phyloP scores from a whole-genome alignment of 2,329 filamentous ascomycete species.

The Fusarium sp. region DNA sequence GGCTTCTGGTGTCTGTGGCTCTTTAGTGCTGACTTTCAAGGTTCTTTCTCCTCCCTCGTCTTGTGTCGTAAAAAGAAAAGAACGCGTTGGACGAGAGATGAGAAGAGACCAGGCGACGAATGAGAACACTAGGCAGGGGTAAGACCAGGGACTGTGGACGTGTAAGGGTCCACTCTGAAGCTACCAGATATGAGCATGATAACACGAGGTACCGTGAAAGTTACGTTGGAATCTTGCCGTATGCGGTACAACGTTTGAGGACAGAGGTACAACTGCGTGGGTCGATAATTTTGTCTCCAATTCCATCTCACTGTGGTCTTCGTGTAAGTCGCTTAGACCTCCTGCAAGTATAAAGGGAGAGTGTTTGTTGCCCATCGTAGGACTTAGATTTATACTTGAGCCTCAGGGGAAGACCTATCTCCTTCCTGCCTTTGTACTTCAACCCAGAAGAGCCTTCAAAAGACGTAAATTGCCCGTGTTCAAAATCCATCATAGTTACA shows the following conservation, averaged over 20 bases:
- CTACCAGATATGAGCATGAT: constrained; percentile 41
- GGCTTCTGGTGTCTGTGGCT: constrained; percentile 39
- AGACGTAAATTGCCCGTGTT: no score
- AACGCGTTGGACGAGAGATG: constrained; percentile 46
- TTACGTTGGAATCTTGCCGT: constrained; percentile 24
- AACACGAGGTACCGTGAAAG: constrained; percentile 35
- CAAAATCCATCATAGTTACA: no score
- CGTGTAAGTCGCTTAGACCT: neutral
- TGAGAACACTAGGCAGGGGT: constrained; percentile 41
- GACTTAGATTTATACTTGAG: no score
- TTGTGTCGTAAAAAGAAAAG: constrained; percentile 49
- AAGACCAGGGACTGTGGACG: constrained; percentile 36
- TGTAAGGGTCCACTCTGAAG: constrained; percentile 42
- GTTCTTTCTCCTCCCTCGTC: constrained; percentile 32
- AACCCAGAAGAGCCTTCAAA: no score
- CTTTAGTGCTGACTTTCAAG: constrained; percentile 44
- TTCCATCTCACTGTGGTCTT: neutral
- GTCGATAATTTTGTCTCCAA: constrained; percentile 16
- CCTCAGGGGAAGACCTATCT: no score
- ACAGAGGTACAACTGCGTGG: constrained; percentile 5
- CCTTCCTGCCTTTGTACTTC: no score
- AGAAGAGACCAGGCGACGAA: constrained; percentile 47
- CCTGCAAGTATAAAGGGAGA: neutral
- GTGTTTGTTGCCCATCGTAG: no score
- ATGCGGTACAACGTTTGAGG: constrained; percentile 23